Evolutionary conservation across 106 monocot species (phyloP).

Genomic region (Dioscorea alata): DNA sequence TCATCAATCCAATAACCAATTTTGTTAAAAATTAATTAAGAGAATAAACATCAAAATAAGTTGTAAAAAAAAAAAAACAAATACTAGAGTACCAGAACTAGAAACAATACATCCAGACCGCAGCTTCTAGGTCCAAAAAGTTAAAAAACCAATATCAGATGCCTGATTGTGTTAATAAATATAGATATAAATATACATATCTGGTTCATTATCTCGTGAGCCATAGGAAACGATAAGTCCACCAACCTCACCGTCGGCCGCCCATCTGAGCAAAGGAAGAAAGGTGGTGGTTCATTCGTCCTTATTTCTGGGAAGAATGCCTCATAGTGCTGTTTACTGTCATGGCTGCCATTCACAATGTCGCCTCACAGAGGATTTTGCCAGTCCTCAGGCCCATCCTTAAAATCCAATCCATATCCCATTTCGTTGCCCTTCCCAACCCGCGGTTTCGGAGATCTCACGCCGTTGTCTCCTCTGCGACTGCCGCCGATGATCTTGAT

Average conservation of each 20-base stretch:
- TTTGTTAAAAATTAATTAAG: too few relatives aligned
- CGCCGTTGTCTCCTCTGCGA: neutral
- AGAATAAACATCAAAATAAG: too few relatives aligned
- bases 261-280: too few relatives aligned
- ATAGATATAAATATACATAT: neutral
- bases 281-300: too few relatives aligned
- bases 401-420: too few relatives aligned
- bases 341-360: neutral
- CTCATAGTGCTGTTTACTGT: too few relatives aligned
- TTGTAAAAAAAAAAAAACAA: too few relatives aligned
- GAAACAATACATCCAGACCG: too few relatives aligned
- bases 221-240: neutral
- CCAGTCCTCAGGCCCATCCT: neutral
- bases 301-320: too few relatives aligned
- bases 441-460: neutral
- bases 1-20: too few relatives aligned
- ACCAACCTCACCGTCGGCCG: neutral
- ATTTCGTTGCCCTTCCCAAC: neutral
- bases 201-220: neutral
- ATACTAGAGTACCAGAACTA: too few relatives aligned
- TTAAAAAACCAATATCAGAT: neutral
- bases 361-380: neutral
- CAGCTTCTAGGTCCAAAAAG: too few relatives aligned
- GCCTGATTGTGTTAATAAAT: neutral
- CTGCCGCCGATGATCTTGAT: constrained; percentile 17